phyloP scores from a whole-genome alignment of 768 basidiomycete species.

The Boletus vinaceobasis region DNA sequence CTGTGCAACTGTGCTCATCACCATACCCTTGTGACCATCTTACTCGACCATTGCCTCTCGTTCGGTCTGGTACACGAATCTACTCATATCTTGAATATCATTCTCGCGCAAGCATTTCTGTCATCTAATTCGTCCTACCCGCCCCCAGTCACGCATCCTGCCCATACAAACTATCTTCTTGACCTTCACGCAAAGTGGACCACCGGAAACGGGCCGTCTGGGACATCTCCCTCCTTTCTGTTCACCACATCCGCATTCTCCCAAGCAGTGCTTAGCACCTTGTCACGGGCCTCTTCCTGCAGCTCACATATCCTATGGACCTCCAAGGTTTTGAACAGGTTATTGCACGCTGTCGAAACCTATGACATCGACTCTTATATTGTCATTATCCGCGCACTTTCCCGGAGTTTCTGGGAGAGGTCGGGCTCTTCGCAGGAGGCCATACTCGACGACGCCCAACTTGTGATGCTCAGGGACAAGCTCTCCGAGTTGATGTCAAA shows the following conservation, averaged over 20 bases:
- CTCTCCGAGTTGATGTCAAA: conserved; percentile 20
- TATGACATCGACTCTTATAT: conserved; percentile 35
- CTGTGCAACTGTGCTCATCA: conserved; percentile 44
- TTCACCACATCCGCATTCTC: conserved; percentile 31
- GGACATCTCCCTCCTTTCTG: neutral
- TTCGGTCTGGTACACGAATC: conserved; percentile 44
- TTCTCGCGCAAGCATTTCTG: conserved; percentile 40
- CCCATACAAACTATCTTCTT: conserved; percentile 45
- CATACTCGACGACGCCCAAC: neutral
- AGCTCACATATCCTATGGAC: conserved; percentile 41
- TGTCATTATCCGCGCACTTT: conserved; percentile 29
- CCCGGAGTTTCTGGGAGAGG: conserved; percentile 14
- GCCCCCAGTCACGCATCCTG: conserved; percentile 40
- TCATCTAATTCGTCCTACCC: conserved; percentile 20
- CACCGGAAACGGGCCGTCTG: conserved; percentile 6
- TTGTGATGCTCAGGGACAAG: conserved; percentile 14
- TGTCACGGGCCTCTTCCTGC: conserved; percentile 22
- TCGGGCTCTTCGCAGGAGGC: neutral
- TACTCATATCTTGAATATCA: conserved; percentile 36
- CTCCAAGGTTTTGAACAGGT: conserved; percentile 38
- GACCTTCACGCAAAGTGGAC: conserved; percentile 44
- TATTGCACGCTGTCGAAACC: conserved; percentile 32
- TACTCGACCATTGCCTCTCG: conserved; percentile 51
- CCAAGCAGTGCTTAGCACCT: conserved; percentile 13
- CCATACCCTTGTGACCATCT: conserved; percentile 44